Evolutionary conservation across 2,329 filamentous ascomycete genomes (phyloP).

Genomic region (Hymenotorrendiella dingleyae): DNA sequence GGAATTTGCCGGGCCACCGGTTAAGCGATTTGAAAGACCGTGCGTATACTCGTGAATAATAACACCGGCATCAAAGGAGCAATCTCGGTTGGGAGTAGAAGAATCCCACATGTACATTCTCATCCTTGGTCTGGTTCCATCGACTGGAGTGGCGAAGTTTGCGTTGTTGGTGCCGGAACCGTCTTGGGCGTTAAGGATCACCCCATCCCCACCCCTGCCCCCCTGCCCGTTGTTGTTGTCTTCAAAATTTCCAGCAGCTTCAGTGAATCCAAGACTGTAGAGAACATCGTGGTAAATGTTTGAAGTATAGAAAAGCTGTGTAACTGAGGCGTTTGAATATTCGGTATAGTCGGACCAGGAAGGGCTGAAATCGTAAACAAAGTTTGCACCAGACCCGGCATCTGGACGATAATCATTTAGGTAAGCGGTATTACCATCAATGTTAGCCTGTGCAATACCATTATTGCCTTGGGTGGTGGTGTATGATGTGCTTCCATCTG

Average conservation of each 20-base stretch:
- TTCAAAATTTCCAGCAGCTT: conserved; percentile 55
- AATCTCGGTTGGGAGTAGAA: conserved; percentile 34
- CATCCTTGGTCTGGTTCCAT: conserved; percentile 48
- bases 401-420: conserved; percentile 46
- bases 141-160: conserved; percentile 48
- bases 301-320: conserved; percentile 55
- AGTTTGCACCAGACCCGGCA: conserved; percentile 34
- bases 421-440: conserved; percentile 38
- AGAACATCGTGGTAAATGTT: conserved; percentile 56
- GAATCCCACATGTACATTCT: conserved; percentile 52
- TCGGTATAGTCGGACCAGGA: conserved; percentile 30
- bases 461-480: conserved; percentile 54
- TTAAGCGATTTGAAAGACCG: conserved; percentile 38
- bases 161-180: conserved; percentile 50
- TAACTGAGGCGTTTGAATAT: conserved; percentile 49
- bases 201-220: conserved; percentile 44
- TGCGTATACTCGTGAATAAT: conserved; percentile 56
- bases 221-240: conserved; percentile 49
- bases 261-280: conserved; percentile 51
- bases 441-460: conserved; percentile 48
- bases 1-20: conserved; percentile 38
- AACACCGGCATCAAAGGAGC: conserved; percentile 51
- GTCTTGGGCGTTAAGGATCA: conserved; percentile 53
- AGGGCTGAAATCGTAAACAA: conserved; percentile 40
- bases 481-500: conserved; percentile 42